Evolutionary conservation across 225 moss, liverwort and hornwort genomes (phyloP), one percentile per base, ranked within the genome.

Genomic region (Physcomitrium patens): DNA sequence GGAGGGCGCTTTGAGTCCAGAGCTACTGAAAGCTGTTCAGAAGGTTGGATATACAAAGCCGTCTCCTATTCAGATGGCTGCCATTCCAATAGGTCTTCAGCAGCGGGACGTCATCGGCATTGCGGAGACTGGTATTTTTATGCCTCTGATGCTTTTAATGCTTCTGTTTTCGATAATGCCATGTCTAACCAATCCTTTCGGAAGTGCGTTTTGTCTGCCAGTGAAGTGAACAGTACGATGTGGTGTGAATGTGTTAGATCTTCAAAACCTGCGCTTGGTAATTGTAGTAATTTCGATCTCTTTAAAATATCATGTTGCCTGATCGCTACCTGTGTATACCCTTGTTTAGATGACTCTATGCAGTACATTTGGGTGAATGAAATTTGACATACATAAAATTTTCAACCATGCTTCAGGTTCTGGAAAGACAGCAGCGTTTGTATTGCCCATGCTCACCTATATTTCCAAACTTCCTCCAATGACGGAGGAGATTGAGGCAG

Each of bases 11-110:
- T 68, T 99, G 59, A 95, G 95, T 82, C 82, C 91, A 83, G 97
- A 99, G 76, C 86, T 99, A 14, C 78, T 99, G 69, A 99, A 74
- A 84, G 97, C 97, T 51, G 95, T 99, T 70, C 88, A 84, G 50
- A 99, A 99, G 80, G 97, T 93, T 60, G 97, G 97, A 43, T 99
- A 99, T 78, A 93, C 93, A 61, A 99, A 99, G 76, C 97, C 97
- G 48, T 99, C 97, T 22, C 95, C 97, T 44, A 99, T 99, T 83
- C 97, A 99, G 76, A 99, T 99, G 97, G 97, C 97, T 77, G 97
- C 97, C 11, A 99, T 99, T 71, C 97, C 97, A 16, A 93, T 99
- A 62, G 97, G 97, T 24, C 94, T 99, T 69, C 93, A 99, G 77
- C 95, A 99, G 74, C 95, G 95, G 71, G 97, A 99, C 66, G 95